Percentiles rank a stretch among this genome's conserved stretches.
Conservation (phyloP, 495 filamentous ascomycete genomes). For the Aspergillus cavernicola region DNA sequence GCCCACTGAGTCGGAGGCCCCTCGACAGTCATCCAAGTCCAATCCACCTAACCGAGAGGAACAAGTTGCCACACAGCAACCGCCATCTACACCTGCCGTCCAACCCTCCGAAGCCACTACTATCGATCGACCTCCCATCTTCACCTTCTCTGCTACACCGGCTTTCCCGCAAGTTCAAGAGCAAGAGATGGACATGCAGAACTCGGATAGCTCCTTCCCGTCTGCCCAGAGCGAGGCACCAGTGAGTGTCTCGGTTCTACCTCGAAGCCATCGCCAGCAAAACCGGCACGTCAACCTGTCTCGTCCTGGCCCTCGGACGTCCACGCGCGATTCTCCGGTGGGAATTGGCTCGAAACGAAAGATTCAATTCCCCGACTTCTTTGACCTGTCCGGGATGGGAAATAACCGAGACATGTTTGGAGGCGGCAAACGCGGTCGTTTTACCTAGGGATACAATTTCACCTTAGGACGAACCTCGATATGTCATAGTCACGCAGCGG, state of each 20-base stretch:
- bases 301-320: conserved; percentile 40
- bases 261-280: conserved; percentile 49
- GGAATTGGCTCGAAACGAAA: conserved; percentile 74
- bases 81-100: conserved; percentile 21
- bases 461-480: conserved; percentile 37
- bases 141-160: conserved; percentile 67
- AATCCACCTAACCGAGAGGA: conserved; percentile 44
- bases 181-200: conserved; percentile 63
- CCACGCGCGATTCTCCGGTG: conserved; percentile 40
- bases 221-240: conserved; percentile 36
- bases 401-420: conserved; percentile 61
- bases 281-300: conserved; percentile 45
- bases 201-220: conserved; percentile 35
- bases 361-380: conserved; percentile 73
- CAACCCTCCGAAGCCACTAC: conserved; percentile 25
- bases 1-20: conserved; percentile 32
- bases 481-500: conserved; percentile 39
- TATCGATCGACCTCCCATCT: conserved; percentile 41
- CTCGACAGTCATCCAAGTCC: conserved; percentile 33
- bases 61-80: conserved; percentile 32
- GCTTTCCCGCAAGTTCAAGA: conserved; percentile 55
- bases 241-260: conserved; percentile 49
- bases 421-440: conserved; percentile 68
- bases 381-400: conserved; percentile 67
- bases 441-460: conserved; percentile 49